A percentile compares a stretch with the other conserved stretches of the same genome.
phyloP scores from a whole-genome alignment of 495 filamentous ascomycete species.

The Podospora pseudopauciseta region DNA sequence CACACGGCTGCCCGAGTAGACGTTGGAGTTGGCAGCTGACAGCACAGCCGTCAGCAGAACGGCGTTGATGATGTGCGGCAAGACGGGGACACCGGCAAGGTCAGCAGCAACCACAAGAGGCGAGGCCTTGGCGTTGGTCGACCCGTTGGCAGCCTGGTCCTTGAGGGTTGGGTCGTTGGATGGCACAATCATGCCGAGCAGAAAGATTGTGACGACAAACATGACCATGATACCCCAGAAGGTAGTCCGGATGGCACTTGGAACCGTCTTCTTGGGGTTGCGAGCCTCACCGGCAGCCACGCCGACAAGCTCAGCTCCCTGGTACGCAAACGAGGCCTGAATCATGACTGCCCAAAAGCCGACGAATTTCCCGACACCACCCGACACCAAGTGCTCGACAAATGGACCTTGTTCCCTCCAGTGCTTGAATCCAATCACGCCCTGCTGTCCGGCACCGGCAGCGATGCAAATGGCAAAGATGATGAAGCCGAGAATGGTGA shows the following conservation, averaged over 20 bases:
- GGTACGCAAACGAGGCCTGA: constrained; percentile 47
- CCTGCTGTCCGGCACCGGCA: constrained; percentile 62
- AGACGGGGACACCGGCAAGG: constrained; percentile 59
- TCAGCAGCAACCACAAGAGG: constrained; percentile 68
- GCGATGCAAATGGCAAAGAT: constrained; percentile 65
- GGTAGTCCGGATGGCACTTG: constrained; percentile 47
- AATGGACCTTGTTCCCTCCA: constrained; percentile 70
- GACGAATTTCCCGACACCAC: constrained; percentile 43
- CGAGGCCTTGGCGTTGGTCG: constrained; percentile 55
- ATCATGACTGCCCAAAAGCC: constrained; percentile 47
- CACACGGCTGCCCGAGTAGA: constrained; percentile 62
- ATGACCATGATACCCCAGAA: constrained; percentile 63
- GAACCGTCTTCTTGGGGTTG: constrained; percentile 57
- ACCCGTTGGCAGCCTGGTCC: constrained; percentile 33
- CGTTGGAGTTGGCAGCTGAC: constrained; percentile 54
- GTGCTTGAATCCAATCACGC: constrained; percentile 66
- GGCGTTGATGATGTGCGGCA: constrained; percentile 69
- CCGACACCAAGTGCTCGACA: constrained; percentile 48
- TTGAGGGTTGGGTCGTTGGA: constrained; percentile 47
- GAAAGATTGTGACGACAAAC: constrained; percentile 64
- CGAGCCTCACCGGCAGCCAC: constrained; percentile 64
- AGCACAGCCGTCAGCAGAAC: constrained; percentile 62
- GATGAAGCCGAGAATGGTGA: constrained; percentile 68
- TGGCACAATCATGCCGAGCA: constrained; percentile 64
- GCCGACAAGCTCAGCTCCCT: constrained; percentile 59